phyloP scores from a whole-genome alignment of 805 yeast species.

The Zygoascus bituminiphila region DNA sequence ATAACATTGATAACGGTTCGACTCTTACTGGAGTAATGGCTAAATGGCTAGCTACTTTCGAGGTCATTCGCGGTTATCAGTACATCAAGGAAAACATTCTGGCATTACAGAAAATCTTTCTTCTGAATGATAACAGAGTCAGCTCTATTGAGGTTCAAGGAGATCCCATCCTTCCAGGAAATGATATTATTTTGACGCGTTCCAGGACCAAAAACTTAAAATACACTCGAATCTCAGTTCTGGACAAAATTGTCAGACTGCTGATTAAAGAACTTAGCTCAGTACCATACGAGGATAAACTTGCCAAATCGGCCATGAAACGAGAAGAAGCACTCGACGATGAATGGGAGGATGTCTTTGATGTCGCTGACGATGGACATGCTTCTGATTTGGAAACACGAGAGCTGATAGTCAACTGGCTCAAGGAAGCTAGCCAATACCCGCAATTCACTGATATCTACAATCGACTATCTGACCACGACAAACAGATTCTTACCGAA shows the following conservation, averaged over 20 bases:
- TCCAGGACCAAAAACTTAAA: slow-evolving; percentile 59
- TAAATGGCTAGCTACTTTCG: slow-evolving; percentile 79
- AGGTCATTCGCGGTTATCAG: slow-evolving; percentile 69
- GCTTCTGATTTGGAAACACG: slow-evolving; percentile 18
- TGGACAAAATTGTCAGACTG: slow-evolving; percentile 63
- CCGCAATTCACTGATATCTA: neutral
- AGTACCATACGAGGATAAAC: slow-evolving; percentile 47
- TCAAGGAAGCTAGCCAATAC: slow-evolving; percentile 16
- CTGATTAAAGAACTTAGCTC: slow-evolving; percentile 60
- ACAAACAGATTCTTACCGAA: neutral
- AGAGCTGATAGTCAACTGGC: slow-evolving; percentile 23
- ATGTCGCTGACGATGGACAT: slow-evolving; percentile 49
- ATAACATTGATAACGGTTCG: slow-evolving; percentile 25
- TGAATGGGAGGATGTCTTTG: slow-evolving; percentile 66
- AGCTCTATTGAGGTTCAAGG: slow-evolving; percentile 58
- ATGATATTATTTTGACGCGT: slow-evolving; percentile 69
- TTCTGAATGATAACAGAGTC: slow-evolving; percentile 48
- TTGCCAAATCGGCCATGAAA: slow-evolving; percentile 19
- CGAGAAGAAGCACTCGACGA: slow-evolving; percentile 22
- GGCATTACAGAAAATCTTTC: slow-evolving; percentile 62
- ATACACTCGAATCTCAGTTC: slow-evolving; percentile 59
- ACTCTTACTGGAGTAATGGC: slow-evolving; percentile 55
- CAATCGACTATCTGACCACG: neutral
- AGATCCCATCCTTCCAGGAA: slow-evolving; percentile 53
- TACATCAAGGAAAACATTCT: slow-evolving; percentile 56